Base-by-base conservation (phyloP, 2,329 filamentous ascomycete species). In the Diaporthe sp. region DNA sequence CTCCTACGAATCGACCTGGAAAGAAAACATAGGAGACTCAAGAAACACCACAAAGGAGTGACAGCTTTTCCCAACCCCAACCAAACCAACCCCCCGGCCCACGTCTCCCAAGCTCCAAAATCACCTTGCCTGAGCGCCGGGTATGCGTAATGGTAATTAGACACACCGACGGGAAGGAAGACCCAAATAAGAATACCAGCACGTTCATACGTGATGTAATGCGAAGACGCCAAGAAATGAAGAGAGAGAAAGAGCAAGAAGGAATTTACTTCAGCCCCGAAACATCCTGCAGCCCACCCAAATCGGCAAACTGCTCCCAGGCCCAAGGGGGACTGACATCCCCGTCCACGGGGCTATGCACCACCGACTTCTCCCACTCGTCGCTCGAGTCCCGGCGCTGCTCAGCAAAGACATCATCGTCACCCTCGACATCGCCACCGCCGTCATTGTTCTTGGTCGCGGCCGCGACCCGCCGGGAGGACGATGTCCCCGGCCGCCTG, bases 241-340 rank as follows among this genome's bases (percentile, higher is more conserved):
- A 62, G 28, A 12, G 28, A 28, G 28, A 28, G 28, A 28, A 28
- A 28, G 28, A 28, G 28, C 28, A 28, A 28, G 28, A 28, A 28
- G 28, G 28, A 28, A 10, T 28, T 61, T n/a, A 65, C 13, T 62
- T 65, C 61, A 65, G 37, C 17, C 28, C n/a, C 6, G 71, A 65
- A 19, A 73, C 53, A 37, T 75, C 65, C 46, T 76, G 71, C 22
- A 77, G 49, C 25, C 76, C 76, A 22, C 76, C 76, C n/a, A 77
- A 22, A 25, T 77, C 76, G 4, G 76, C 37, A 53, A 72, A 77
- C 28, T 77, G 76, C 13, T 77, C 76, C 76, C 76, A 77, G 12
- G 58, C 71, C 42, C 73, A 75, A 7, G 76, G 76, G 17, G 71
- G 70, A 17, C 70, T 72, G 19, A 74, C 74, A 12, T 75, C 73